A percentile compares a stretch with the other conserved stretches of the same genome.
Evolutionary conservation across 208 protist species (phyloP).

Genomic region (Phytomonas serpens): DNA sequence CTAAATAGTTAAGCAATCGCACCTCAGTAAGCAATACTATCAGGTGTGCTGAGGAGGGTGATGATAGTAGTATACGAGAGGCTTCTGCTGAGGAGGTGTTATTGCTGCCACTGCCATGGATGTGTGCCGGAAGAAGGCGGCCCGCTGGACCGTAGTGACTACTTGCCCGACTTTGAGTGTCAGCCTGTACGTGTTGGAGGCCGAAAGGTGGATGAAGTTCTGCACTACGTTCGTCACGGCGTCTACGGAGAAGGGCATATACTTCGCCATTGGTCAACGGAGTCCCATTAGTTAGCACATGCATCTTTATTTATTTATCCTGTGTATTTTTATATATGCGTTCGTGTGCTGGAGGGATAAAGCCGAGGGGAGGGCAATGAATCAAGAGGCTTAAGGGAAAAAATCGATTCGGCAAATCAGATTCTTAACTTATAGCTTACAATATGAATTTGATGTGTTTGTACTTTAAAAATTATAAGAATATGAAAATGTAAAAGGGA

Average conservation of each 20-base stretch:
- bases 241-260: conserved; percentile 63
- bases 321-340: background rate
- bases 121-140: conserved; percentile 1
- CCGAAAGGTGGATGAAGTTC: conserved; percentile 51
- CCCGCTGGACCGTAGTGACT: conserved; percentile 5
- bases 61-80: conserved; percentile 15
- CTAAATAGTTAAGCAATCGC: conserved; percentile 56
- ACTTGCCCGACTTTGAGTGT: conserved; percentile 16
- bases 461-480: background rate
- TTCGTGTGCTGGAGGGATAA: background rate
- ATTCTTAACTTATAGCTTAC: background rate
- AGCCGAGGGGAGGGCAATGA: background rate
- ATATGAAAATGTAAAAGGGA: conserved; percentile 15
- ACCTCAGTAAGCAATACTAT: conserved; percentile 71
- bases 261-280: conserved; percentile 80
- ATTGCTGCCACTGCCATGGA: background rate
- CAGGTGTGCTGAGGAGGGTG: conserved; percentile 41
- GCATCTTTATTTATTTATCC: conserved; percentile 20
- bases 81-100: conserved; percentile 10
- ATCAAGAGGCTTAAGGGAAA: conserved; percentile 8
- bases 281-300: conserved; percentile 51
- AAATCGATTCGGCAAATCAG: background rate
- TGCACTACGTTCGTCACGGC: conserved; percentile 71
- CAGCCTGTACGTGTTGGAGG: conserved; percentile 32
- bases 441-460: conserved; percentile 4